A percentile compares a stretch with the other conserved stretches of the same genome.
Evolutionary conservation across 257 asterid species (phyloP).

Genomic region (Agastache rugosa): DNA sequence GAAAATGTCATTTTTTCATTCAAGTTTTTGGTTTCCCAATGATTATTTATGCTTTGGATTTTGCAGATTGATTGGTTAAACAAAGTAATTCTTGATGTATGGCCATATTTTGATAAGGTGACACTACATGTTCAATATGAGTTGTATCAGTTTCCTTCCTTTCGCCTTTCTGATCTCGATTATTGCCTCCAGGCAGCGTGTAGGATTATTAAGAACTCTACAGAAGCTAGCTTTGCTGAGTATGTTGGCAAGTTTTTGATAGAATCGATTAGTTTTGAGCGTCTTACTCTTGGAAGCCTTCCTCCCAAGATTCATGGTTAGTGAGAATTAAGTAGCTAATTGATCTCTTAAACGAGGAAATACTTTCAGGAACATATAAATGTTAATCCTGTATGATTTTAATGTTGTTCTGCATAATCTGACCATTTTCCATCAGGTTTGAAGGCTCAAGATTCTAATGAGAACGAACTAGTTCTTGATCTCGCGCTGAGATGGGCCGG

Average conservation of each 20-base stretch:
- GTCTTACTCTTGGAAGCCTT: slow-evolving; percentile 67
- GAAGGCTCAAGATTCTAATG: slow-evolving; percentile 68
- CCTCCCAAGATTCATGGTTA: slow-evolving; percentile 78
- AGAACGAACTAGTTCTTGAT: slow-evolving; percentile 73
- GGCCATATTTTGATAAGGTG: slow-evolving; percentile 90
- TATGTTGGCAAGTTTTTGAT: slow-evolving; percentile 57
- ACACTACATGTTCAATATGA: slow-evolving; percentile 8
- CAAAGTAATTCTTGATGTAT: slow-evolving; percentile 54
- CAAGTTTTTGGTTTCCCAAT: not conserved
- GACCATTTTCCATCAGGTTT: slow-evolving; percentile 53
- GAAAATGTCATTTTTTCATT: not conserved
- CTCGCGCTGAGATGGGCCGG: slow-evolving; percentile 81
- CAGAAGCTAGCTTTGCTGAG: slow-evolving; percentile 61
- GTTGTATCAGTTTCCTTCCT: not conserved
- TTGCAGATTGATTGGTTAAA: slow-evolving; percentile 85
- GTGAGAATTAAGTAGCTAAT: not conserved
- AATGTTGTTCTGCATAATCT: not conserved
- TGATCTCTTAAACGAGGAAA: not conserved
- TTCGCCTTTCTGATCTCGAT: slow-evolving; percentile 23
- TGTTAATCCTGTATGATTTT: not conserved
- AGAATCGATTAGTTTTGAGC: slow-evolving; percentile 63
- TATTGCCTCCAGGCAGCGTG: slow-evolving; percentile 59
- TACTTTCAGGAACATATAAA: not conserved
- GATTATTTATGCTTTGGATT: not conserved
- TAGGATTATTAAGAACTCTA: slow-evolving; percentile 58